Evolutionary conservation across 495 filamentous ascomycete species (phyloP).

Genomic region (Annulohypoxylon moriforme): DNA sequence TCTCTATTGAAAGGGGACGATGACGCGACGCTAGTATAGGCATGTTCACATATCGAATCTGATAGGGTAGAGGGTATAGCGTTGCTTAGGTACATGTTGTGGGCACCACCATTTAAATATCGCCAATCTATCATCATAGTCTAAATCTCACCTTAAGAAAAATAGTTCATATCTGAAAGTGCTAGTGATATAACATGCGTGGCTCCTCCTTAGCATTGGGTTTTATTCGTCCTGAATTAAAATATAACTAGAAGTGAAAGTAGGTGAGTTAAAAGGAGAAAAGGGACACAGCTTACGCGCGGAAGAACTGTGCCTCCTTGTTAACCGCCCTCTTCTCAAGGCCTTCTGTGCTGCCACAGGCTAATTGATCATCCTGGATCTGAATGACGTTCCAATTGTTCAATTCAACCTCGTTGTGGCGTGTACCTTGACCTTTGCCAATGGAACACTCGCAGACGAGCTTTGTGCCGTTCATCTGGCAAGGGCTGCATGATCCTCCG

Average conservation of each 20-base stretch:
- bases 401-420: conserved; percentile 33
- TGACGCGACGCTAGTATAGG: background rate
- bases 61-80: background rate
- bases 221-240: background rate
- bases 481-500: conserved; percentile 21
- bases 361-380: background rate
- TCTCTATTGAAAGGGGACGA: background rate
- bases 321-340: conserved; percentile 17
- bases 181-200: background rate
- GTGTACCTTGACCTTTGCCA: background rate
- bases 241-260: background rate
- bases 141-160: background rate
- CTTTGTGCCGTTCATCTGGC: conserved; percentile 26
- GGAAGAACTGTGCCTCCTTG: conserved; percentile 26
- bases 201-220: background rate
- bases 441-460: conserved; percentile 25
- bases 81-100: background rate
- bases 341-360: conserved; percentile 6
- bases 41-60: background rate
- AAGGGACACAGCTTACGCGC: conserved; percentile 14
- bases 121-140: background rate
- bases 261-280: no score
- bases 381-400: conserved; percentile 30
- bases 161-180: background rate
- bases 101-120: no score